Evolutionary conservation across 2,329 filamentous ascomycete genomes (phyloP).

Genomic region (Talaromyces albobiverticillius): DNA sequence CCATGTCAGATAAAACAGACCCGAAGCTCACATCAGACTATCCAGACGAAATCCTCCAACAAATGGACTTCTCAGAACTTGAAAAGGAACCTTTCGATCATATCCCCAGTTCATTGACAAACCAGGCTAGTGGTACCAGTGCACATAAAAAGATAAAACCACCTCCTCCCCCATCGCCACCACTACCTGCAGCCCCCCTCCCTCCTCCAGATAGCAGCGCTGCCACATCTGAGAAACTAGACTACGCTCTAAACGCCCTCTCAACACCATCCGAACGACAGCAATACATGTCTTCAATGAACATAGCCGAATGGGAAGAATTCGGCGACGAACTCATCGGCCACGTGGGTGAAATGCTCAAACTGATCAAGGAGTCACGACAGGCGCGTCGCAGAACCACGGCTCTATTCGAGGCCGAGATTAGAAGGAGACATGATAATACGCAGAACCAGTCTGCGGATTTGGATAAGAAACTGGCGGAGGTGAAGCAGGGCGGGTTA

Average conservation of each 20-base stretch:
- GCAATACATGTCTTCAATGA: slow-evolving; percentile 51
- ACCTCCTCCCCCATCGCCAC: slow-evolving; percentile 15
- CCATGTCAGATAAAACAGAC: slow-evolving; percentile 23
- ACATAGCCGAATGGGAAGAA: slow-evolving; percentile 59
- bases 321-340: slow-evolving; percentile 61
- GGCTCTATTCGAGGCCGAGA: slow-evolving; percentile 53
- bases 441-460: slow-evolving; percentile 50
- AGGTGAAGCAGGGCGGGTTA: slow-evolving; percentile 55
- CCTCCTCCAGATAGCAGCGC: neutral
- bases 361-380: slow-evolving; percentile 51
- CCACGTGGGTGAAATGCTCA: slow-evolving; percentile 51
- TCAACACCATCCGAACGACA: slow-evolving; percentile 40
- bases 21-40: slow-evolving; percentile 47
- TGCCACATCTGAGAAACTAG: slow-evolving; percentile 33
- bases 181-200: slow-evolving; percentile 17
- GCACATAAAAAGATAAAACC: neutral
- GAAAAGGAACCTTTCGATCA: slow-evolving; percentile 50
- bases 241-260: slow-evolving; percentile 29
- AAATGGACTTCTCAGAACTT: slow-evolving; percentile 49
- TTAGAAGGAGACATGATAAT: slow-evolving; percentile 51
- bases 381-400: slow-evolving; percentile 54
- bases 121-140: slow-evolving; percentile 18
- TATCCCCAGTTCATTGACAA: slow-evolving; percentile 26
- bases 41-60: slow-evolving; percentile 40
- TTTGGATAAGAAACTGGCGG: slow-evolving; percentile 49